These are phyloP conservation scores for Oryza coarctata DNA, from an alignment of 176 grass and related monocot genomes.

Conservation along the genomic window DNA sequence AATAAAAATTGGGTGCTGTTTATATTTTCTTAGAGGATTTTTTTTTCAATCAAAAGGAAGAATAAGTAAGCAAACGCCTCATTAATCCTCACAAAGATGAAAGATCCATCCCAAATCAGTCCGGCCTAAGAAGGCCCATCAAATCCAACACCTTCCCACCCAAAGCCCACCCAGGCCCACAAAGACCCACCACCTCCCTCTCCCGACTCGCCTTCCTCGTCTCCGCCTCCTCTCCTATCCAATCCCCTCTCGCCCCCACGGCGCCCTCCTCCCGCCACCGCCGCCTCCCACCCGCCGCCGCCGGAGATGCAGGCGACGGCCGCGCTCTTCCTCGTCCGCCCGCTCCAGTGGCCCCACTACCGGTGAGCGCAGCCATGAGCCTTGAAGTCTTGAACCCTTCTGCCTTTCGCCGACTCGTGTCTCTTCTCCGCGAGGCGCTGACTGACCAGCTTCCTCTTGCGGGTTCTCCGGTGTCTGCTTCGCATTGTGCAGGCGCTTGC, in stretches of 20 bases:
- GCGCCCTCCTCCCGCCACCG: not conserved
- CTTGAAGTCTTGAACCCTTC: not conserved
- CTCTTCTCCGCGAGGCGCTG: not conserved
- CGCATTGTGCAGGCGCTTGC: slow-evolving; percentile 12
- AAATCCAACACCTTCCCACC: too few relatives aligned
- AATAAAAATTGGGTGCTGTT: too few relatives aligned
- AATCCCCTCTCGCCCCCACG: slow-evolving; percentile 19
- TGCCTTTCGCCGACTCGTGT: not conserved
- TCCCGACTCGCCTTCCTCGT: not conserved
- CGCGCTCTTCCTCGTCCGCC: slow-evolving; percentile 42
- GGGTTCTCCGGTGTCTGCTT: not conserved
- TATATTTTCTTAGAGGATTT: too few relatives aligned
- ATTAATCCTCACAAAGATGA: too few relatives aligned
- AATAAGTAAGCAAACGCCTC: too few relatives aligned
- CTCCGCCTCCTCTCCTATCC: slow-evolving; percentile 32
- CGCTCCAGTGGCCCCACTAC: not conserved
- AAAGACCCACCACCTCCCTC: not conserved
- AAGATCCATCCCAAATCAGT: not conserved
- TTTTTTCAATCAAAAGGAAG: too few relatives aligned
- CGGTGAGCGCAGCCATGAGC: slow-evolving; percentile 20
- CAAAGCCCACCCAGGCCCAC: not conserved
- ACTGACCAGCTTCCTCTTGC: not conserved
- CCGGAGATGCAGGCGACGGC: slow-evolving; percentile 61
- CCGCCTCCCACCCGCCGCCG: not conserved
- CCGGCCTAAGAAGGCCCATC: too few relatives aligned